Base-by-base conservation (phyloP, 2,329 filamentous ascomycete genomes). In the Fusarium albidum region DNA sequence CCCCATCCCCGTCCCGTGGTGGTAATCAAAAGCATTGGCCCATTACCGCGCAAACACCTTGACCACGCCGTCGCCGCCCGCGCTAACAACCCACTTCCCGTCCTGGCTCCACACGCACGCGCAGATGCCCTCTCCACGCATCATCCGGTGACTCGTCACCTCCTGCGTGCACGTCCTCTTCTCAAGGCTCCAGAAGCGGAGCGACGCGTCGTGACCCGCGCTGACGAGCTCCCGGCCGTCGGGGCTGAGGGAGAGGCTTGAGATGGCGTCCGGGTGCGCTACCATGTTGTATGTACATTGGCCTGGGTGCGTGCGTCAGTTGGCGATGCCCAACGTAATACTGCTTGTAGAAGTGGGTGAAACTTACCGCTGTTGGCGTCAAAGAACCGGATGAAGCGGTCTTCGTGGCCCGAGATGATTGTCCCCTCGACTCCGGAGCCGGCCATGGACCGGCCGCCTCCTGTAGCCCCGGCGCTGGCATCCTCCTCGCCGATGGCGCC, bases 251-350 rank as follows among this genome's bases (percentile, higher is more conserved):
- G 92, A 96, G 6, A 99, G 82, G 21, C 91, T 89, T 2, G 95
- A 96, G 63, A 99, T 97, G 50, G 95, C 89, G 4, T 93, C 90
- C 1, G 95, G 92, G 67, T 99, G 95, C 6, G 95, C 95, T 54
- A 98, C 86, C 95, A 99, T 99, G 68, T 90, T 96, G 76, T 99
- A 99, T 60, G 95, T 98, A 77, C 93, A 97, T 92, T 99, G 95
- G 51, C 95, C 95, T 98, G 62, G 9, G 3, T 1, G 10, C 3
- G 10, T 10, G n/a, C n/a, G 17, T 64, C 51, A 65, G 63, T 64
- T n/a, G 48, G 25, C n/a, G n/a, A n/a, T n/a, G n/a, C n/a, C n/a
- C n/a, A n/a, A n/a, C n/a, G n/a, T 21, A 12, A 8, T 27, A 12
- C 9, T 15, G 8, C 6, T 10, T 11, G 11, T 12, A 3, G 1